Conservation (phyloP, 1,284 basidiomycete species). For the Leccinum subrobustum region DNA sequence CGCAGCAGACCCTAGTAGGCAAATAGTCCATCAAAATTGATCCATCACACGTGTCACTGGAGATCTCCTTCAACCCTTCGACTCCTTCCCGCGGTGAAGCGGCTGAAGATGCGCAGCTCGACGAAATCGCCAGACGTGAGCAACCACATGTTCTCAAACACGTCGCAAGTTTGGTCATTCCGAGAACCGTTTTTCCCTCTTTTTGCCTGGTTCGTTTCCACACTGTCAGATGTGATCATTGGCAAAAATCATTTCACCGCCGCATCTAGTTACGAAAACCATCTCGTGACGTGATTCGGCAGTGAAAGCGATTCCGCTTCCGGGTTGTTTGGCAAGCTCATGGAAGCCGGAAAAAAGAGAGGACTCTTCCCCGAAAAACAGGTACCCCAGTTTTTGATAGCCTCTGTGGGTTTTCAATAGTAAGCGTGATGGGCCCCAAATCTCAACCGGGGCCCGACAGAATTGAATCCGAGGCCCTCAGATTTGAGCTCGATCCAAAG, state of each 20-base stretch:
- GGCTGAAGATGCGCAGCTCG: neutral
- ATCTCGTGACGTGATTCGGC: neutral
- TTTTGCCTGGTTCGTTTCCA: neutral
- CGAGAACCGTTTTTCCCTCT: neutral
- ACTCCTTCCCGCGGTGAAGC: neutral
- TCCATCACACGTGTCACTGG: neutral
- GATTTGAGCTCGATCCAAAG: neutral
- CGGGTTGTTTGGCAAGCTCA: neutral
- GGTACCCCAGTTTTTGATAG: neutral
- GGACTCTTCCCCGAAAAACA: neutral
- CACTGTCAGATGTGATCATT: neutral
- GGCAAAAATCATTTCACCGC: neutral
- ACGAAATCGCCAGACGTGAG: neutral
- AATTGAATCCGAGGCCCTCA: neutral
- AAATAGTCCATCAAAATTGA: neutral
- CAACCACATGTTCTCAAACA: neutral
- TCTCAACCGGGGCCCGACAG: neutral
- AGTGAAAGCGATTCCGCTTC: neutral
- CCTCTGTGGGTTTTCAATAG: neutral
- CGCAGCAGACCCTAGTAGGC: neutral
- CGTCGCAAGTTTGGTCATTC: neutral
- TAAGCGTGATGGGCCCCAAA: neutral
- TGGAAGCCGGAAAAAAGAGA: neutral
- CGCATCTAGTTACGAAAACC: neutral
- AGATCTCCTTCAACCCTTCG: neutral